Conservation (phyloP, 768 basidiomycete genomes). For the Pleurotus giganteus region DNA sequence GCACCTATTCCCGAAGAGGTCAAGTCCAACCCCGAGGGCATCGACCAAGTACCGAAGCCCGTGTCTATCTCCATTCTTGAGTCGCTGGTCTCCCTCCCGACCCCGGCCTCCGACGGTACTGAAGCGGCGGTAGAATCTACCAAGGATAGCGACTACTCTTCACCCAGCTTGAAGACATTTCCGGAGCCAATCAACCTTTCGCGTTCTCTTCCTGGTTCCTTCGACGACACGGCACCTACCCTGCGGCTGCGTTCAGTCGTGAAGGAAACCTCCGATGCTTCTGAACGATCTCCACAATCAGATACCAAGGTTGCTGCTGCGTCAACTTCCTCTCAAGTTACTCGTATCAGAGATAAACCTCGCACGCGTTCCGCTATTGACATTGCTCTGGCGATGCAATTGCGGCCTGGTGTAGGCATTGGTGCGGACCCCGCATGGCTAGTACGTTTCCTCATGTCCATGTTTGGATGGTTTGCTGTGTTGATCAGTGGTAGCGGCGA, state of each 20-base stretch:
- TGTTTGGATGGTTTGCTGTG: conserved; percentile 77
- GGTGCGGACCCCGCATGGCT: conserved; percentile 79
- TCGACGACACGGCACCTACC: conserved; percentile 15
- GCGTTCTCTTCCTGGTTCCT: conserved; percentile 26
- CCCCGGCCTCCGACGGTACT: neutral
- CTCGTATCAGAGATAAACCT: neutral
- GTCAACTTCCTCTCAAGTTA: conserved; percentile 8
- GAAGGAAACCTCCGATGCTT: conserved; percentile 1
- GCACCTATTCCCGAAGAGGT: neutral
- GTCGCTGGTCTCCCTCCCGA: neutral
- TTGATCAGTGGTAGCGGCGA: conserved; percentile 41
- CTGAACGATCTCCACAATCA: conserved; percentile 12
- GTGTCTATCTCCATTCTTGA: neutral
- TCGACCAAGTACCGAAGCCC: neutral
- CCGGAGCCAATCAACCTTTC: conserved; percentile 14
- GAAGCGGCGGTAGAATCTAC: neutral
- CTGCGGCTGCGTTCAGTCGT: neutral
- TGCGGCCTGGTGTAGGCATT: conserved; percentile 66
- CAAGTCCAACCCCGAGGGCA: neutral
- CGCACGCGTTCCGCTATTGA: conserved; percentile 49
- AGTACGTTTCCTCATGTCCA: conserved; percentile 75
- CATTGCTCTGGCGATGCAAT: conserved; percentile 75
- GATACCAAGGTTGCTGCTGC: conserved; percentile 6
- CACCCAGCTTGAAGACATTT: neutral
- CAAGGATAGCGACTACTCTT: neutral